Base-by-base conservation (phyloP, 495 filamentous ascomycete genomes). In the Xylaria telfairii region DNA sequence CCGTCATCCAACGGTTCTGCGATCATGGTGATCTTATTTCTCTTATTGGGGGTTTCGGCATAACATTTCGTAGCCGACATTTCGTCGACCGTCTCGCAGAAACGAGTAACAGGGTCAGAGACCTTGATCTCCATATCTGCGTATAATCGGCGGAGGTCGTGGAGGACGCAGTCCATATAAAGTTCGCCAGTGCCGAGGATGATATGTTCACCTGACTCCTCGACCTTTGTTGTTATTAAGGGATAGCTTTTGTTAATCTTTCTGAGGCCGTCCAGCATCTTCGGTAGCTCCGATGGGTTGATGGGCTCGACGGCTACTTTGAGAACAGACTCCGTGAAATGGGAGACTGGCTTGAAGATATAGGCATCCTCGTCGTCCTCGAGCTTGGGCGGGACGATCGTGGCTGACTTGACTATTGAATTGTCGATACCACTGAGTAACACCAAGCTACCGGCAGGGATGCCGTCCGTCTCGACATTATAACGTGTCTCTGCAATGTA, bases 111-210 rank as follows among this genome's bases (percentile, higher is more conserved):
- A 6, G 96, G 96, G 76, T 99, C 96, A 12, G 96, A 99, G 57
- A 99, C 93, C 82, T 97, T 97, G 81, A 98, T 89, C 76, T 99
- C 96, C 96, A 99, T 99, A 77, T 98, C 94, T n/a, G 95, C 94
- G 79, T 97, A 99, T 26, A 98, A 84, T 32, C 90, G 87, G 60
- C 96, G 93, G 17, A 99, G 87, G 78, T 99, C 96, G 80, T 99
- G 94, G 42, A 99, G 89, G 37, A 98, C 96, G 76, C 95, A 98
- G 81, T 99, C 96, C 94, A 99, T 98, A 82, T 98, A 98, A 8
- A 99, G 86, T 77, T 99, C 96, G 44, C 96, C 96, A 3, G 96
- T 98, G 24, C 96, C 96, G 26, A 99, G 86, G 51, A 99, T 88
- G 70, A 98, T 90, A 80, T 99, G 96, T 79, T 99, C 96, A 17